Base-by-base conservation (phyloP, 2,329 filamentous ascomycete genomes). In the Ramichloridium luteum region DNA sequence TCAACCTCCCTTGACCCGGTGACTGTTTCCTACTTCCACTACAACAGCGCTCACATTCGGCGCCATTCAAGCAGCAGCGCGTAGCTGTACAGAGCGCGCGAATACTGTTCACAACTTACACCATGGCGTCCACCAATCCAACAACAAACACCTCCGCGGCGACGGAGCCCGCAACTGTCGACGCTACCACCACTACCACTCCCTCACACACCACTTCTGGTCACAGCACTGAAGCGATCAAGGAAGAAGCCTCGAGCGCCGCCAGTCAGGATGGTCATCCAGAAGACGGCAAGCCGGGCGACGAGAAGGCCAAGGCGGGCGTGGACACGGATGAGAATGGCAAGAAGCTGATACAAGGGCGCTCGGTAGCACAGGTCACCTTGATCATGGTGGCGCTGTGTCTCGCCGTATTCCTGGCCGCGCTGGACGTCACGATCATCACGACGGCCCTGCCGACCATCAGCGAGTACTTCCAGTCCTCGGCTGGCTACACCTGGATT, bases 401-500 rank as follows among this genome's bases (percentile, higher is more conserved):
- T 23, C 20, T 23, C 20, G 20, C 20, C 20, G 20, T 23, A n/a
- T 23, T 23, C 20, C 20, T 23, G 8, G 20, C 20, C 20, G 20
- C 20, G 20, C 20, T 23, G 8, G 20, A 23, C n/a, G 20, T 23
- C 20, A 46, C 36, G 9, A 43, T 36, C 31, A 37, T 41, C 28
- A 34, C 16, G 40, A 38, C 25, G 25, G 12, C 12, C 27, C 29
- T 12, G 36, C 37, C 31, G 34, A 32, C 16, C 39, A 44, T 27
- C 38, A 42, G 35, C 28, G 37, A 16, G 36, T 8, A 68, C 15
- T 70, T 73, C 44, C 53, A 67, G n/a, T 67, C 64, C 3, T 56
- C 59, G 3, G 50, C 57, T 11, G 65, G 63, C 16, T 70, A 68
- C 38, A 63, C 60, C 3, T 71, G 67, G 68, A 63, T 71, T 25